Evolutionary conservation across 768 basidiomycete genomes (phyloP), one percentile per base, ranked within the genome.

Genomic region (Dictyophora rubrovolvata): DNA sequence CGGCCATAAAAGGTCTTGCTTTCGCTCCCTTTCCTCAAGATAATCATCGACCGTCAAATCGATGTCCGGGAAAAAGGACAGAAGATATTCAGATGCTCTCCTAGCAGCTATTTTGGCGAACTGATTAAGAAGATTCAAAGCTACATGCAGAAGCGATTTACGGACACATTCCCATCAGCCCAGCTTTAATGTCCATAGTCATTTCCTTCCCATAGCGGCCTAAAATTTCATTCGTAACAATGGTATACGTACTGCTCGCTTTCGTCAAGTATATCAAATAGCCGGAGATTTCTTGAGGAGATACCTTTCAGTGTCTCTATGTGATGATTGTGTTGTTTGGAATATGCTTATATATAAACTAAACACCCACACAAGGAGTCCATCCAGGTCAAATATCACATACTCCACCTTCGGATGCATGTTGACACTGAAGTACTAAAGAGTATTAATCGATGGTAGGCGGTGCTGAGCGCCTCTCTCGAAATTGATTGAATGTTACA

Each of bases 141-240:
- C 8, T 22, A 59, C 7, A 23, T 28, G 37, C 37, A 48, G 55
- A n/a, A 49, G 21, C 56, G 53, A 60, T 8, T 48, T 16, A 69
- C 76, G 56, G 52, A 89, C 89, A 81, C 75, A 86, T 88, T 56
- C 90, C 90, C 90, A 92, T 93, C 59, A 87, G 80, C 0, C 85
- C 87, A n/a, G 87, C 84, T 67, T 92, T 91, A 59, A 92, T 89
- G 59, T 88, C 85, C 89, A 89, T 91, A 2, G 87, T 87, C 85
- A 93, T 88, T 62, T 80, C 72, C 61, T 82, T 84, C 23, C 87
- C 89, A 65, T 86, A 84, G 11, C 74, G 76, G 17, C 75, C 80
- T 18, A 94, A 80, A 54, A 91, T 84, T 23, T 81, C 77, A 72
- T 92, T 90, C 47, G 87, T 89, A 20, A 88, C 87, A 65, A 81